Evolutionary conservation across 225 moss, liverwort and hornwort genomes (phyloP).

Genomic region (Physcomitrellopsis africana): DNA sequence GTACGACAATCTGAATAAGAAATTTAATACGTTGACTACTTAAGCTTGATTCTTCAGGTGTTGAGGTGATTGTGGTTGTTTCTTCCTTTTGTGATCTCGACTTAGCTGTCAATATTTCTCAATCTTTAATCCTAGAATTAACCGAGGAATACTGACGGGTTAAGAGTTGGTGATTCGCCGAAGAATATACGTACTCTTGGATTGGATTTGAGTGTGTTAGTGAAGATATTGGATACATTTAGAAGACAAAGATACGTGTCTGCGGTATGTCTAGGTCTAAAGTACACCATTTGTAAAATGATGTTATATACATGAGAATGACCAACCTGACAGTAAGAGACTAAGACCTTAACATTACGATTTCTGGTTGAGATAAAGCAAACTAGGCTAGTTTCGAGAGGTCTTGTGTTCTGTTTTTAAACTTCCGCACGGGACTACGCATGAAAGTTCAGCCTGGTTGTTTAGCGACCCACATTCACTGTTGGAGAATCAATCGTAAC

Average conservation of each 20-base stretch:
- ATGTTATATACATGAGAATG: background rate
- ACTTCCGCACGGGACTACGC: no score
- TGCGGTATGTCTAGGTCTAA: no score
- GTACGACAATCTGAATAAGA: constrained; percentile 68
- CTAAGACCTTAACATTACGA: background rate
- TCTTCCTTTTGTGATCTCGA: background rate
- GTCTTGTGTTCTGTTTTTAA: background rate
- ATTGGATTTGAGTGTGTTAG: no score
- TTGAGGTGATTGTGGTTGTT: no score
- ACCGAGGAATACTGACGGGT: no score
- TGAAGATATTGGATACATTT: no score
- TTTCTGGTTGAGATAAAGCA: background rate
- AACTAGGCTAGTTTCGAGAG: background rate
- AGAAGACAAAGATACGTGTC: no score
- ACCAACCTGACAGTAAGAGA: background rate
- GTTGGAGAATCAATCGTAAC: background rate
- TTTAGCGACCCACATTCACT: background rate
- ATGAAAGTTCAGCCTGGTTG: background rate
- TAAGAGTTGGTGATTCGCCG: no score
- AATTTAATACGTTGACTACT: constrained; percentile 68
- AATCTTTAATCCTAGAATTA: no score
- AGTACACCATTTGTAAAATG: no score
- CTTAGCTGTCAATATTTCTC: background rate
- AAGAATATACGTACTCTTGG: no score
- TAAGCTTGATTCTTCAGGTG: constrained; percentile 9